Base-by-base conservation (phyloP, 345 rosid genomes). In the Geranium rotundifolium region DNA sequence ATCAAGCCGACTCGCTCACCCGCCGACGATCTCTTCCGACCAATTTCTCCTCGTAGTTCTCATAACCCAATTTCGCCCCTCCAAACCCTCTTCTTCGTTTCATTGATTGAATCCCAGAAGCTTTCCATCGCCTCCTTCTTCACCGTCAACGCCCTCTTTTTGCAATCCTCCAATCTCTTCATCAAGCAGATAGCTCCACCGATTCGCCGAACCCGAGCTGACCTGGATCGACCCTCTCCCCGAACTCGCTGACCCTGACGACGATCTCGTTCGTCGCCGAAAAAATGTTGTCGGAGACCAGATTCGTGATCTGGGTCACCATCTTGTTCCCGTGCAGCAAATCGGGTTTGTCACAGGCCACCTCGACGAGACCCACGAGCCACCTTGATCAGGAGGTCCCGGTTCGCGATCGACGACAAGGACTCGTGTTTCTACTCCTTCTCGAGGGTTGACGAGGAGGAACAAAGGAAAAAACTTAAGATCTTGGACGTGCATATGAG, bases 111-210 rank as follows among this genome's bases (percentile, higher is more conserved):
- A 20, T 64, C 57, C 95, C 92, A 85, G 54, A 84, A 59, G 12
- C 74, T 65, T 62, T 84, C 92, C 16, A 72, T 63, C 73, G 77
- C 59, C 59, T 50, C 76, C 74, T 81, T n/a, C n/a, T n/a, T 59
- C 75, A 70, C 4, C 30, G 57, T 0, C 70, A n/a, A 27, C 63
- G 82, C 57, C 37, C 68, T 73, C 63, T 82, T 89, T 70, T 78
- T 76, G 56, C 83, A 80, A 58, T 56, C 73, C 67, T 82, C 89
- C 3, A 87, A 55, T 71, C 85, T 72, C 63, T 76, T 84, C 67
- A 89, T 73, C 12, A 66, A 70, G 66, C 85, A 89, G 1, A 58
- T 80, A 89, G 76, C 87, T 87, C 89, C 3, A 91, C 73, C 71
- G 86, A 73, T 63, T 87, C 90, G 52, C 71, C 80, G 20, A 86